These are phyloP conservation scores for Fraxinus velutina DNA, from an alignment of 305 asterid genomes.

Conservation along the genomic window DNA sequence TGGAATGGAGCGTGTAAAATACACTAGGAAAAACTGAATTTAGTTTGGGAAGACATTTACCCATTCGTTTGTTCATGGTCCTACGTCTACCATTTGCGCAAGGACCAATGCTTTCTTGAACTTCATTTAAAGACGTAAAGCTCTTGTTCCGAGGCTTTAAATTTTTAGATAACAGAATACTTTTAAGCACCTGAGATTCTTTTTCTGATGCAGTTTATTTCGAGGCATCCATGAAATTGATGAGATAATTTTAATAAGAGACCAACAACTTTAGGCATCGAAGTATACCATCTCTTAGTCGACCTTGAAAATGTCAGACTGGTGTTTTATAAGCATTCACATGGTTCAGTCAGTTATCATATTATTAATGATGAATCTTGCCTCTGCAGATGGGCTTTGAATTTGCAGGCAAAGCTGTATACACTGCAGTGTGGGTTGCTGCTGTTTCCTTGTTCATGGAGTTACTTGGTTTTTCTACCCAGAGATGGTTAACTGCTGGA, in stretches of 20 bases:
- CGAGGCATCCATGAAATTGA: background rate
- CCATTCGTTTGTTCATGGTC: background rate
- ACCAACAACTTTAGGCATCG: background rate
- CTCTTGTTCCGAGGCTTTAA: background rate
- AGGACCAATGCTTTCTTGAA: background rate
- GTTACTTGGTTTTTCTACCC: conserved; percentile 93
- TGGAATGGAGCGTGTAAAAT: background rate
- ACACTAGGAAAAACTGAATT: background rate
- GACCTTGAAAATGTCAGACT: background rate
- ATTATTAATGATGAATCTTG: conserved; percentile 16
- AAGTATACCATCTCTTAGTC: background rate
- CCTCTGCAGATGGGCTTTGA: conserved; percentile 87
- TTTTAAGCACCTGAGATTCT: background rate
- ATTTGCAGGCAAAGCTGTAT: conserved; percentile 80
- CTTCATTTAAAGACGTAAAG: background rate
- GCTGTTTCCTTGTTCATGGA: conserved; percentile 94
- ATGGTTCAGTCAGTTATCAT: background rate
- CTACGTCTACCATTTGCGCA: background rate
- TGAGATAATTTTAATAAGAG: background rate
- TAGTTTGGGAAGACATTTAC: background rate
- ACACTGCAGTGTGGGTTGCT: conserved; percentile 95
- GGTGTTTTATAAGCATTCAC: background rate
- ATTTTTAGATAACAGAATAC: background rate
- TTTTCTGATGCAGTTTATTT: background rate
- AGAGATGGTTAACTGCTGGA: conserved; percentile 94